Evolutionary conservation across 78 protist species (phyloP).

Genomic region (Trichosphaerium sp.): DNA sequence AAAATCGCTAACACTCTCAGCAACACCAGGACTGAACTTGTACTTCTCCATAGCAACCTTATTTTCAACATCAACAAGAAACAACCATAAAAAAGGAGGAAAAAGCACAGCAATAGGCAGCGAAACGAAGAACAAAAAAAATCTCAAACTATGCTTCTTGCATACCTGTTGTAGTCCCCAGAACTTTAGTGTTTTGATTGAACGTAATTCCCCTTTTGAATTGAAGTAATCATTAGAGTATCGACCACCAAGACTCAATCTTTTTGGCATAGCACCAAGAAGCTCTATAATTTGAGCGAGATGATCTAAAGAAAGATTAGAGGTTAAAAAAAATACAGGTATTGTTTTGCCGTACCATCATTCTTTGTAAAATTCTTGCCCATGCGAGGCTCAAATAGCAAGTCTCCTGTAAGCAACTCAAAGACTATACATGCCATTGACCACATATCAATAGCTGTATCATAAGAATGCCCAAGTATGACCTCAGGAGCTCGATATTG

Average conservation of each 20-base stretch:
- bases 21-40: conserved; percentile 24
- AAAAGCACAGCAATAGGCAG: neutral
- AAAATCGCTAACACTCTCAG: conserved; percentile 56
- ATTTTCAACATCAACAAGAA: neutral
- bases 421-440: conserved; percentile 50
- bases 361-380: conserved; percentile 50
- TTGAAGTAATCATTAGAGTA: conserved; percentile 44
- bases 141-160: conserved; percentile 2
- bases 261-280: conserved; percentile 63
- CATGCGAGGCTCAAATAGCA: conserved; percentile 75
- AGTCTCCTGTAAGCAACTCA: conserved; percentile 92
- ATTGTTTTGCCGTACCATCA: conserved; percentile 28
- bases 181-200: conserved; percentile 43
- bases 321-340: neutral
- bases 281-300: conserved; percentile 40
- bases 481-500: conserved; percentile 95
- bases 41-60: conserved; percentile 44
- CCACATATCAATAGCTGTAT: conserved; percentile 73
- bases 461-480: conserved; percentile 63
- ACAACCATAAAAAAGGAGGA: neutral
- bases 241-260: conserved; percentile 7
- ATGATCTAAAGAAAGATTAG: neutral
- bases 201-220: conserved; percentile 58
- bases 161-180: conserved; percentile 63
- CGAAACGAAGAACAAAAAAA: neutral